phyloP scores from a whole-genome alignment of 352 stramenopile genomes.

The Phytopythium ostracodes region DNA sequence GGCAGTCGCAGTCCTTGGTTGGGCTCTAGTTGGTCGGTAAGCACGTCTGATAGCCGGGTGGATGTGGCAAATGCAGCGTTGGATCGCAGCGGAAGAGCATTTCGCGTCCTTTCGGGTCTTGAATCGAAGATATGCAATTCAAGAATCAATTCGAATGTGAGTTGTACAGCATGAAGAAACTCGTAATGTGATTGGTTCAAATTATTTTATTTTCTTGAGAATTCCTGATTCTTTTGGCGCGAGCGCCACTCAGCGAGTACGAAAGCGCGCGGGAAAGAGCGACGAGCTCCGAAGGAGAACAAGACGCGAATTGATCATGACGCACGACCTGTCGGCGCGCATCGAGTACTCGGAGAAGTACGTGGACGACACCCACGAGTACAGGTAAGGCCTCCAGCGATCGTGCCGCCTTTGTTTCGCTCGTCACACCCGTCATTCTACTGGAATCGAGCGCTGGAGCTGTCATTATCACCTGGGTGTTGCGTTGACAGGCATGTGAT shows the following conservation, averaged over 20 bases:
- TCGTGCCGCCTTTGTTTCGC: neutral
- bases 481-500: constrained; percentile 87
- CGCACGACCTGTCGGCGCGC: constrained; percentile 82
- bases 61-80: neutral
- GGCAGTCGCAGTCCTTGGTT: neutral
- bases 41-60: neutral
- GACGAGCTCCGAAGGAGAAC: constrained; percentile 5
- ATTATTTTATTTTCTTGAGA: constrained; percentile 1
- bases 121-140: constrained; percentile 2
- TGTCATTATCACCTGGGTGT: neutral
- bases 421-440: neutral
- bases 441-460: neutral
- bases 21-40: neutral
- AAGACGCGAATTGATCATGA: constrained; percentile 31
- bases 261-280: constrained; percentile 9
- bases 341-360: constrained; percentile 97
- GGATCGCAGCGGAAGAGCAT: too few species aligned
- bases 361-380: constrained; percentile 92
- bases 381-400: constrained; percentile 50
- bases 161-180: neutral
- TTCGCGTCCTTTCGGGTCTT: neutral
- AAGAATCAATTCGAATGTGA: constrained; percentile 9
- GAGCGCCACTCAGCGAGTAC: neutral
- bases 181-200: neutral
- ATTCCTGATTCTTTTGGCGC: constrained; percentile 1